Evolutionary conservation across 306 rosid species (phyloP), one percentile per base, ranked within the genome.

Genomic region (Trifolium dubium): DNA sequence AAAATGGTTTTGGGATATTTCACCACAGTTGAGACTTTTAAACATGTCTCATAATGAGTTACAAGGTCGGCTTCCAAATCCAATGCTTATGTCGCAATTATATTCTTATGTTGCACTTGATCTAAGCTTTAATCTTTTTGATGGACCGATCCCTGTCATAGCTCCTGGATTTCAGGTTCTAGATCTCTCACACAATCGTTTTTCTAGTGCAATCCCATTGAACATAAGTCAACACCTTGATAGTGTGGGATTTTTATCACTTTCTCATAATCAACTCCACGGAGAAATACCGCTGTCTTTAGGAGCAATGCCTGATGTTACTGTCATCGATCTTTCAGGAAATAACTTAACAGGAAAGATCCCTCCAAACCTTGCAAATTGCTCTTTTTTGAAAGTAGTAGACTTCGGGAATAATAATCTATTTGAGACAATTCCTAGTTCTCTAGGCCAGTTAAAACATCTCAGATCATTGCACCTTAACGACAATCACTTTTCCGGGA

Each of bases 121-220:
- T 10, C 63, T 56, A 56, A 56, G 63, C 63, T 56, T 56, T 56
- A 56, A 56, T 28, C 63, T 28, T 56, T n/a, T 56, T 11, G 63
- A 56, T 0, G 63, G 63, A 10, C 35, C 35, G 1, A 8, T 56
- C 28, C 63, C 63, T 28, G 15, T n/a, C 64, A 53, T 71, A 17
- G 18, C 31, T 31, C 64, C 1, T 17, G 72, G 32, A 32, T 49
- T 49, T 23, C 30, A 1, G 15, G 14, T 65, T 4, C 64, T 84
- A 34, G 86, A 82, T 67, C 80, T 84, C 61, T 84, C 91, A 30
- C 82, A 82, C 77, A 87, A 82, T 58, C 19, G 1, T 14, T 75
- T 87, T 59, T 84, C 82, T 55, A 77, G 91, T 64, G 29, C 18
- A 14, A 67, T 87, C 17, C 84, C 86, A 0, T 6, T 12, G 15